Conservation (phyloP, 768 basidiomycete genomes). For the Xerocomus potaroensis region DNA sequence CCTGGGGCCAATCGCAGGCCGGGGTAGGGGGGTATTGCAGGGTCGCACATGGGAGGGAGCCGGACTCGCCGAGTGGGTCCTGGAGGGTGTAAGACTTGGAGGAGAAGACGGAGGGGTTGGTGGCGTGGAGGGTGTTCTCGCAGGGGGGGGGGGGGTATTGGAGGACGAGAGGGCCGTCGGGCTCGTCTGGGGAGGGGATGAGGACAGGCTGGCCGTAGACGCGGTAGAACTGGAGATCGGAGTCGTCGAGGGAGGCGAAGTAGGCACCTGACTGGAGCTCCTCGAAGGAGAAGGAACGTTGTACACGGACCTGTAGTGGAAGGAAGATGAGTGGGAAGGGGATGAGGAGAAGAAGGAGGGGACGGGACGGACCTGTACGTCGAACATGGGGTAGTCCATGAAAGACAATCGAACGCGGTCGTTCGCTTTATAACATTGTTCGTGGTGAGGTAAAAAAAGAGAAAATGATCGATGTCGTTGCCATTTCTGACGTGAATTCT, state of each 20-base stretch:
- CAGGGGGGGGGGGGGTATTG: conserved; percentile 9
- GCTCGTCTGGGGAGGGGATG: conserved; percentile 25
- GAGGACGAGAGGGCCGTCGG: conserved; percentile 15
- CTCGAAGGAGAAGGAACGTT: conserved; percentile 31
- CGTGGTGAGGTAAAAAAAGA: too few species aligned
- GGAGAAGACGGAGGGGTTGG: conserved; percentile 2
- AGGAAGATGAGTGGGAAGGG: neutral
- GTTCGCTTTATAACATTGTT: neutral
- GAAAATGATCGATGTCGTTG: too few species aligned
- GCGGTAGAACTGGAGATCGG: conserved; percentile 30
- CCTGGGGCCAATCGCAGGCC: conserved; percentile 13
- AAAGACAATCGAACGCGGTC: conserved; percentile 4
- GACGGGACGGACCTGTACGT: conserved; percentile 18
- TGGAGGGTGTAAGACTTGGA: conserved; percentile 29
- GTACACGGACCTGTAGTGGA: conserved; percentile 31
- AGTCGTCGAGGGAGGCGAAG: conserved; percentile 29
- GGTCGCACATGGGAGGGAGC: neutral
- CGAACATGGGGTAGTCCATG: conserved; percentile 20
- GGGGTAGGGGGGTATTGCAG: neutral
- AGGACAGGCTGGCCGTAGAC: conserved; percentile 32
- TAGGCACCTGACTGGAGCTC: conserved; percentile 33
- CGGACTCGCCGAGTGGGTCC: conserved; percentile 24
- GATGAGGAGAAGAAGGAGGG: neutral
- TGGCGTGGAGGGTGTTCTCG: conserved; percentile 6
- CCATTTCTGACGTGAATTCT: neutral